Evolutionary conservation across 352 stramenopile species (phyloP).

Genomic region (Phytophthora cajani): DNA sequence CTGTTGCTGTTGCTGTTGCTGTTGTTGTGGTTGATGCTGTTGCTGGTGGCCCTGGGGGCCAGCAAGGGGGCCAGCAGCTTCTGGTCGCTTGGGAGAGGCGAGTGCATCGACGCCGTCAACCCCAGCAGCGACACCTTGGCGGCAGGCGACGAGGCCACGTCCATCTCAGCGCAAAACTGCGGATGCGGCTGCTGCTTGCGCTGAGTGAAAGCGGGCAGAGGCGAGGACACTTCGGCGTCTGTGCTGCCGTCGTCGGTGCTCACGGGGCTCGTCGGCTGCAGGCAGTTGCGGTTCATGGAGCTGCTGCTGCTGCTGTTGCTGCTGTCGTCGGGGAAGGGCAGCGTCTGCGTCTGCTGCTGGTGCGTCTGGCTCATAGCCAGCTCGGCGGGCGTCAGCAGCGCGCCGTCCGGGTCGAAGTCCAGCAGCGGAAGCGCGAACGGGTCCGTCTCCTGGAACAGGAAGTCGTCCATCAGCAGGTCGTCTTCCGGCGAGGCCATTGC

Average conservation of each 20-base stretch:
- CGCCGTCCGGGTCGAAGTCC: slow-evolving; percentile 45
- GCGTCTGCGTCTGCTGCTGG: slow-evolving; percentile 27
- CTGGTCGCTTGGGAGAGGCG: slow-evolving; percentile 27
- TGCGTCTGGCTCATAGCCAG: slow-evolving; percentile 20
- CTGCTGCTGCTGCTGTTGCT: slow-evolving; percentile 10
- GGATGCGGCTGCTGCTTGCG: slow-evolving; percentile 9
- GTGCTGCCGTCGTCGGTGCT: slow-evolving; percentile 57
- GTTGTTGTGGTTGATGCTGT: not conserved
- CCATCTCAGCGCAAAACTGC: not conserved
- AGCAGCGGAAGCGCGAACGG: slow-evolving; percentile 43
- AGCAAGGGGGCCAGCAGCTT: slow-evolving; percentile 33
- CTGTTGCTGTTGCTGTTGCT: slow-evolving; percentile 5
- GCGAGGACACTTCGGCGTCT: slow-evolving; percentile 57
- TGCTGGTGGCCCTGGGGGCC: slow-evolving; percentile 8
- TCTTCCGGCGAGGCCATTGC: slow-evolving; percentile 14
- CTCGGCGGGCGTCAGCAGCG: slow-evolving; percentile 33
- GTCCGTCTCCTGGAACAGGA: slow-evolving; percentile 55
- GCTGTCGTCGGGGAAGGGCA: slow-evolving; percentile 9
- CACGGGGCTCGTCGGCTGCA: slow-evolving; percentile 39
- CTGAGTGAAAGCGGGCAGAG: slow-evolving; percentile 40
- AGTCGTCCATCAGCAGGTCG: slow-evolving; percentile 55
- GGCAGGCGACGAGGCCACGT: slow-evolving; percentile 30
- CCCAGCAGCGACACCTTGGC: slow-evolving; percentile 16
- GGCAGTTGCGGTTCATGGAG: not conserved
- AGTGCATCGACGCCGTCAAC: slow-evolving; percentile 24